These are phyloP conservation scores for Thelonectria blattea DNA, from an alignment of 2,329 filamentous ascomycete genomes.

Conservation along the genomic window DNA sequence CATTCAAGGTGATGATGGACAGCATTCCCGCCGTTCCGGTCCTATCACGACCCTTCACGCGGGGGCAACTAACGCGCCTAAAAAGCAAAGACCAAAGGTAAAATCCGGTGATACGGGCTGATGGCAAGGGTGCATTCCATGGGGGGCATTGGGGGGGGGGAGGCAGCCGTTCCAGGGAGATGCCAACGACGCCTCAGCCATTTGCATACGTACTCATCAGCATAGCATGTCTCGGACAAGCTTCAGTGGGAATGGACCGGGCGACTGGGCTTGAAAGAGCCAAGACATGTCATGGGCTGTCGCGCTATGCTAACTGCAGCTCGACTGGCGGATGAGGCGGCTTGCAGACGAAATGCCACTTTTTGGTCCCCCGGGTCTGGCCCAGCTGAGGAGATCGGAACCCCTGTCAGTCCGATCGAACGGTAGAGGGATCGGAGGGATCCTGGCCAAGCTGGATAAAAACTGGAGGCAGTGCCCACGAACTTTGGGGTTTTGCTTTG, in stretches of 20 bases:
- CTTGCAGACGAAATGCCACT: neutral
- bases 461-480: neutral
- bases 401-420: neutral
- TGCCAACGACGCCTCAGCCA: no score
- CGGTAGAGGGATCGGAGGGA: neutral
- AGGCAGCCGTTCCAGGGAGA: no score
- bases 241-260: neutral
- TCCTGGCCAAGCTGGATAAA: neutral
- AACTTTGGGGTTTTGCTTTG: no score
- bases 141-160: no score
- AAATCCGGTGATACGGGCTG: neutral
- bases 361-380: neutral
- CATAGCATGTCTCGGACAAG: neutral
- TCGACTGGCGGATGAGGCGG: neutral
- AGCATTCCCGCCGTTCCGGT: neutral
- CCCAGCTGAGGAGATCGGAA: neutral
- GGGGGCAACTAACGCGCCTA: neutral
- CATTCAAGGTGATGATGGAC: neutral
- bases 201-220: neutral
- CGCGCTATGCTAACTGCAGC: neutral
- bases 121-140: neutral
- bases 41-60: neutral
- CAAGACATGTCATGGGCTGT: neutral
- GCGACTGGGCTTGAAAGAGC: neutral
- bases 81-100: neutral